These are phyloP conservation scores for Kwoniella botswanensis DNA, from an alignment of 768 basidiomycete genomes.

Conservation along the genomic window DNA sequence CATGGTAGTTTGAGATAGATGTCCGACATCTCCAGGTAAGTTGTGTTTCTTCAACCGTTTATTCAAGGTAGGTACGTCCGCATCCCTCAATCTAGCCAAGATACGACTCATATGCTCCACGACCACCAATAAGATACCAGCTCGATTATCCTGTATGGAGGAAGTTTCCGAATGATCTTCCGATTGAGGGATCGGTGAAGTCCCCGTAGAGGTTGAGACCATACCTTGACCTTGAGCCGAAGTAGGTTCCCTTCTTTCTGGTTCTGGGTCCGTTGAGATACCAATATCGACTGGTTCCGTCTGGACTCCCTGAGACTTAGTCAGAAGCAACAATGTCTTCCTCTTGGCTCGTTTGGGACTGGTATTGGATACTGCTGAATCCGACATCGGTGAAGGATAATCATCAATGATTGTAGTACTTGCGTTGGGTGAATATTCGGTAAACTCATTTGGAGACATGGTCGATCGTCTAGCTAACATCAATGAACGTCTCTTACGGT, in stretches of 20 bases:
- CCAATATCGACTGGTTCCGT: constrained; percentile 63
- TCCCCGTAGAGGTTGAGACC: constrained; percentile 28
- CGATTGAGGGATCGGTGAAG: constrained; percentile 58
- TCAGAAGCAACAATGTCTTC: constrained; percentile 63
- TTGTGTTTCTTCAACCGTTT: constrained; percentile 90
- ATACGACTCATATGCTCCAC: constrained; percentile 66
- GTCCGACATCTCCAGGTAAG: constrained; percentile 76
- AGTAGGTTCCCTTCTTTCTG: constrained; percentile 4
- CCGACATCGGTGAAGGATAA: constrained; percentile 34
- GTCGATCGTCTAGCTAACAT: constrained; percentile 36
- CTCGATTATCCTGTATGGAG: constrained; percentile 64
- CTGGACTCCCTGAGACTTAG: constrained; percentile 71
- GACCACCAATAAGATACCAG: constrained; percentile 55
- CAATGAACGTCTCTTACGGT: constrained; percentile 43
- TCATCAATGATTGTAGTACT: constrained; percentile 37
- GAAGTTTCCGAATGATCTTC: constrained; percentile 78
- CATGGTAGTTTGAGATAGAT: constrained; percentile 83
- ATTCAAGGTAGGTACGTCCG: constrained; percentile 85
- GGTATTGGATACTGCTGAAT: constrained; percentile 35
- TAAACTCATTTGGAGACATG: constrained; percentile 41
- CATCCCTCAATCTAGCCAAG: constrained; percentile 69
- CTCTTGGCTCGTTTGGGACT: constrained; percentile 45
- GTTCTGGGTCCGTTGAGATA: not conserved
- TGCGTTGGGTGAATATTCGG: constrained; percentile 36
- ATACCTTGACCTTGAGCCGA: not conserved